Conservation (phyloP, 73 alveolate species). For the Paraurostyla sp. region DNA sequence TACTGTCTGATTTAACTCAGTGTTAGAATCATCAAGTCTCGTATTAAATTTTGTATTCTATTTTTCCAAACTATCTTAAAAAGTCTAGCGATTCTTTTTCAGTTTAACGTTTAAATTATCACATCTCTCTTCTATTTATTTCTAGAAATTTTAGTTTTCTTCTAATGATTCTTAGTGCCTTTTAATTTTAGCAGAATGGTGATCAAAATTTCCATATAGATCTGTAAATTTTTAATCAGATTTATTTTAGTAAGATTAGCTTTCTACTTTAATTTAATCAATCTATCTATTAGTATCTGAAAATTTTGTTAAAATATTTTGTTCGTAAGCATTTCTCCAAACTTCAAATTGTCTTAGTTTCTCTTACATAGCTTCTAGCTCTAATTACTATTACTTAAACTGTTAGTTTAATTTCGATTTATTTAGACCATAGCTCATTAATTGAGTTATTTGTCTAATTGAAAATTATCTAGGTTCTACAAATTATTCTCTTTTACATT, state of each 20-base stretch:
- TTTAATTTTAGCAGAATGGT: not conserved
- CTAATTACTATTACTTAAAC: not conserved
- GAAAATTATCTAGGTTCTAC: constrained; percentile 4
- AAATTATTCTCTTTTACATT: not conserved
- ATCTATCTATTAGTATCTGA: not conserved
- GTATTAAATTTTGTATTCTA: not conserved
- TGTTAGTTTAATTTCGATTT: constrained; percentile 2
- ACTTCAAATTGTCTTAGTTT: not conserved
- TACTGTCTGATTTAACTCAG: not conserved
- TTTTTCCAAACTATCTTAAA: not conserved
- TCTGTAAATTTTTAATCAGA: not conserved
- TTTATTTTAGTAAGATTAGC: not conserved
- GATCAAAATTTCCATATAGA: not conserved
- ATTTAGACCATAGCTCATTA: not conserved
- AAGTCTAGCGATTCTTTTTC: not conserved
- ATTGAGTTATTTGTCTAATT: not conserved
- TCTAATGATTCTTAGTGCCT: not conserved
- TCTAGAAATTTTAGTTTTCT: constrained; percentile 13
- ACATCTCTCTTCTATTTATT: constrained; percentile 1
- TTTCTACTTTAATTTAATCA: not conserved
- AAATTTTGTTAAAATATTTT: no score
- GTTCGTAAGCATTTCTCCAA: not conserved
- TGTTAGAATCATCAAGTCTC: not conserved
- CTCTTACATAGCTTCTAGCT: not conserved
- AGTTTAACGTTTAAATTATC: not conserved